phyloP scores from a whole-genome alignment of 2,329 filamentous ascomycete genomes.

The Torrubiella hemipterigena region DNA sequence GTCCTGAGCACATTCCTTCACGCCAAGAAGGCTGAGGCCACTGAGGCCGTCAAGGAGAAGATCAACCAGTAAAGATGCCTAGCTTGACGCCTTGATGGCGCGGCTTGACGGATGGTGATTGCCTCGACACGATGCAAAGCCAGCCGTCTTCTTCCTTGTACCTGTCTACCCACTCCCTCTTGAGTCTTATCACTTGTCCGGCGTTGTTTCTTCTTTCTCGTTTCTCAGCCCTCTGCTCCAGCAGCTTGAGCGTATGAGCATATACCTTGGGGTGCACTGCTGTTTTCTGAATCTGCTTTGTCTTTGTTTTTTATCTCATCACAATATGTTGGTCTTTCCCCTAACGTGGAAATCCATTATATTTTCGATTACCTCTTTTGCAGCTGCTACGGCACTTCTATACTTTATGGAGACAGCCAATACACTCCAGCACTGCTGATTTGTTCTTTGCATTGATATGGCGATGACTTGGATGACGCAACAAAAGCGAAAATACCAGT shows the following conservation, averaged over 20 bases:
- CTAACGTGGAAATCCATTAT: too few relatives aligned
- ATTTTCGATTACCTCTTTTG: too few relatives aligned
- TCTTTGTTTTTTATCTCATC: neutral
- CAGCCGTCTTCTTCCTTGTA: neutral
- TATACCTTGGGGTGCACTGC: constrained; percentile 2
- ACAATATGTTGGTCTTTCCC: constrained; percentile 1
- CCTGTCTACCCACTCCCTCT: neutral
- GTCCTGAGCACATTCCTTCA: constrained; percentile 49
- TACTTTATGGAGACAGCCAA: too few relatives aligned
- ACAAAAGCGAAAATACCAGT: constrained; percentile 7
- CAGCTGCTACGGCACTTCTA: too few relatives aligned
- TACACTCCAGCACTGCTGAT: too few relatives aligned
- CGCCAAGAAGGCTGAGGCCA: constrained; percentile 49
- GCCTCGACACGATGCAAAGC: too few relatives aligned
- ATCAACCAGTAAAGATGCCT: constrained; percentile 31
- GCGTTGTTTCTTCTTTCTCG: too few relatives aligned
- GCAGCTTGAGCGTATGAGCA: constrained; percentile 2
- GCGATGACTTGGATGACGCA: constrained; percentile 8
- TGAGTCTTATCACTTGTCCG: too few relatives aligned
- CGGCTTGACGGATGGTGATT: too few relatives aligned
- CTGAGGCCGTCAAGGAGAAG: constrained; percentile 42
- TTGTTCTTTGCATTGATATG: constrained; percentile 6
- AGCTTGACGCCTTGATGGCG: too few relatives aligned
- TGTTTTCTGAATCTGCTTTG: constrained; percentile 1
- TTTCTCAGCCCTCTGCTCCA: too few relatives aligned